Evolutionary conservation across 495 filamentous ascomycete genomes (phyloP).

Genomic region (Penicillium desertorum): DNA sequence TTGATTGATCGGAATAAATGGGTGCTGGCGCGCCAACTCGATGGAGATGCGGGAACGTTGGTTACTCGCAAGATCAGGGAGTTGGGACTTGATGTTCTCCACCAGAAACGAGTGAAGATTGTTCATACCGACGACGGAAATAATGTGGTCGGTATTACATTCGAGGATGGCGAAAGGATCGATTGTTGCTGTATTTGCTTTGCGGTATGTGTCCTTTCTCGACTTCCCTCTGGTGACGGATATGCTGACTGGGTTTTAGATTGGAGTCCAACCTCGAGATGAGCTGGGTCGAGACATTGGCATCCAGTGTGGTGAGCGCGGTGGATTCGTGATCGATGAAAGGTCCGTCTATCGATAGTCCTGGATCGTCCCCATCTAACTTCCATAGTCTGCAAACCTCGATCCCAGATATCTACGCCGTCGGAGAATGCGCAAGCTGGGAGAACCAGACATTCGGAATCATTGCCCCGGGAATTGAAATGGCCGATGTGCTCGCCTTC

Average conservation of each 20-base stretch:
- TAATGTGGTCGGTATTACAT: constrained; percentile 70
- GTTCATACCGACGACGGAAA: constrained; percentile 69
- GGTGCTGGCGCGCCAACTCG: constrained; percentile 85
- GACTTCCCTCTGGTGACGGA: background rate
- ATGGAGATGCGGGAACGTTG: constrained; percentile 78
- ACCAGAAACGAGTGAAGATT: constrained; percentile 71
- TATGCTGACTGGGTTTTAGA: constrained; percentile 35
- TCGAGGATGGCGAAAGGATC: constrained; percentile 83
- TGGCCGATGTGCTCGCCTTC: constrained; percentile 95
- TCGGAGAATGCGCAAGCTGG: constrained; percentile 96
- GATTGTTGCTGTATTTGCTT: constrained; percentile 86
- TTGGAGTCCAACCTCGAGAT: constrained; percentile 83
- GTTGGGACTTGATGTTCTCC: constrained; percentile 81
- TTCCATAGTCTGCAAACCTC: constrained; percentile 66
- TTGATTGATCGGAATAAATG: constrained; percentile 88
- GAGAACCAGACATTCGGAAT: constrained; percentile 90
- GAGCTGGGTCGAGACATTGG: constrained; percentile 70
- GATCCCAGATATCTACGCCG: constrained; percentile 74
- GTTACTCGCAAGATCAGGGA: constrained; percentile 80
- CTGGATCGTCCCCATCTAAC: background rate
- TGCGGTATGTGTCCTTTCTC: constrained; percentile 53
- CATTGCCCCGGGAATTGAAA: constrained; percentile 92
- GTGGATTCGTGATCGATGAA: constrained; percentile 75
- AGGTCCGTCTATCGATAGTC: constrained; percentile 30
- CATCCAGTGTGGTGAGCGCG: constrained; percentile 71